Evolutionary conservation across 2,329 filamentous ascomycete genomes (phyloP).

Genomic region (Cordyceps pruinosa): DNA sequence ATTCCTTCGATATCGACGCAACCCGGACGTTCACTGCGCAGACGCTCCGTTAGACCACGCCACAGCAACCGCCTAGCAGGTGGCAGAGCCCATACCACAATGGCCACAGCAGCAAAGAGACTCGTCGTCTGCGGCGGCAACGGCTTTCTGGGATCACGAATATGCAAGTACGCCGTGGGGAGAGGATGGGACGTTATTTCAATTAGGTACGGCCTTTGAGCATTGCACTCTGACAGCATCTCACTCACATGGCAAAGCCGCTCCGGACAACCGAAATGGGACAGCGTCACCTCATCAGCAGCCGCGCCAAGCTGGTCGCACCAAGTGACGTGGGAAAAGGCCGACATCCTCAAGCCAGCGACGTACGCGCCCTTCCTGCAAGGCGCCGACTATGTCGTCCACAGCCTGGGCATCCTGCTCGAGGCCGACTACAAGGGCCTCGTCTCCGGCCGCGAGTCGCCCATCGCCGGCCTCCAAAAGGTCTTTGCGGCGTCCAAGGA

Average conservation of each 20-base stretch:
- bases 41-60: slow-evolving; percentile 14
- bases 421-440: slow-evolving; percentile 98
- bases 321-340: slow-evolving; percentile 79
- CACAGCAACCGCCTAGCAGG: background rate
- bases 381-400: slow-evolving; percentile 77
- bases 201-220: slow-evolving; percentile 58
- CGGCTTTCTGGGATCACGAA: slow-evolving; percentile 80
- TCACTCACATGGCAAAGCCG: slow-evolving; percentile 48
- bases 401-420: slow-evolving; percentile 91
- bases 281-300: slow-evolving; percentile 63
- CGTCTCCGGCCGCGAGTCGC: slow-evolving; percentile 73
- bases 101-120: slow-evolving; percentile 60
- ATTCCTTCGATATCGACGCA: too few species aligned
- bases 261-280: slow-evolving; percentile 84
- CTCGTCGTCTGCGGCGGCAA: slow-evolving; percentile 90
- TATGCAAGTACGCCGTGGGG: slow-evolving; percentile 82
- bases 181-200: slow-evolving; percentile 90
- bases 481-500: slow-evolving; percentile 65
- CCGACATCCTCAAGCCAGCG: slow-evolving; percentile 75
- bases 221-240: background rate
- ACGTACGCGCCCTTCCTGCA: slow-evolving; percentile 73
- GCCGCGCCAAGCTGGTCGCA: slow-evolving; percentile 73
- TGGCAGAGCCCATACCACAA: slow-evolving; percentile 16
- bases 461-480: slow-evolving; percentile 68
- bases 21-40: background rate